phyloP scores from a whole-genome alignment of 2,329 filamentous ascomycete species.

The Fusarium ramigenum region DNA sequence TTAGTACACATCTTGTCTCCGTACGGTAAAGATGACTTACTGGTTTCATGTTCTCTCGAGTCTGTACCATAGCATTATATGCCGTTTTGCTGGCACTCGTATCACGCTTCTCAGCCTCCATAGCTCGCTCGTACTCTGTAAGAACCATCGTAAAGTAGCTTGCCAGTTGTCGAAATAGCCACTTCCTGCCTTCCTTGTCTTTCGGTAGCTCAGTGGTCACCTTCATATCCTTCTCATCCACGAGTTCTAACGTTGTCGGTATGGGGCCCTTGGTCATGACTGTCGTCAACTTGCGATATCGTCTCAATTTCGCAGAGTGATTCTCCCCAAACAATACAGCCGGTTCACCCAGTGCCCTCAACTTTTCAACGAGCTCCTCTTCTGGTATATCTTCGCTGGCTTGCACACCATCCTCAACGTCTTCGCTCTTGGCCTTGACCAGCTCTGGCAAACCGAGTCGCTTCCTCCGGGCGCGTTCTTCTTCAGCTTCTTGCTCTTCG shows the following conservation, averaged over 20 bases:
- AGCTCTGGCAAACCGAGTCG: constrained; percentile 83
- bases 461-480: constrained; percentile 77
- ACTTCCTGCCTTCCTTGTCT: constrained; percentile 72
- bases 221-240: constrained; percentile 90
- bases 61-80: constrained; percentile 85
- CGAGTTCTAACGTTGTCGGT: constrained; percentile 81
- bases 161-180: constrained; percentile 86
- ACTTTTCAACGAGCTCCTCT: constrained; percentile 71
- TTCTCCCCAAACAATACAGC: constrained; percentile 82
- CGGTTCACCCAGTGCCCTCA: constrained; percentile 80
- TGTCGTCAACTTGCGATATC: constrained; percentile 74
- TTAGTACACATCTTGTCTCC: neutral
- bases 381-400: constrained; percentile 73
- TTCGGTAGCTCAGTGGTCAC: constrained; percentile 70
- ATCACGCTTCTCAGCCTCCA: constrained; percentile 70
- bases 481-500: constrained; percentile 77
- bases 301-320: constrained; percentile 72
- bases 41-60: constrained; percentile 86
- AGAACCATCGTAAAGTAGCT: constrained; percentile 98
- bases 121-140: constrained; percentile 82
- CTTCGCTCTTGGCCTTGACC: constrained; percentile 53
- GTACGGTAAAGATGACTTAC: constrained; percentile 48
- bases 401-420: constrained; percentile 55
- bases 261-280: constrained; percentile 80
- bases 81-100: constrained; percentile 85